Base-by-base conservation (phyloP, 2,329 filamentous ascomycete genomes). In the Raffaelea albimanens region DNA sequence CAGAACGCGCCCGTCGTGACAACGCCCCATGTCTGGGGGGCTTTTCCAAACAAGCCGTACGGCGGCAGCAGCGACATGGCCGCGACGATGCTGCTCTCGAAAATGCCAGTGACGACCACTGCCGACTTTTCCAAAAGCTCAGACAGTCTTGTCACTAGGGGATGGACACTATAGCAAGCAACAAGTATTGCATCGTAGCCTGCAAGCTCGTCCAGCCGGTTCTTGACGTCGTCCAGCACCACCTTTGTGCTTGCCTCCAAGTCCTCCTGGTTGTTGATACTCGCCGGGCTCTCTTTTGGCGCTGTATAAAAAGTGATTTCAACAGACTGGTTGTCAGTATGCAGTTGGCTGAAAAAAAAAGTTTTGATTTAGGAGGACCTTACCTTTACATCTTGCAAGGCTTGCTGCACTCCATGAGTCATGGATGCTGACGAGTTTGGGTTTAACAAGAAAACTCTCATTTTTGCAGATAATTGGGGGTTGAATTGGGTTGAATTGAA, bases 151-250 rank as follows among this genome's bases (percentile, higher is more conserved):
- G 70, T 63, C 0, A 95, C 86, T 0, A 96, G 74, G 0, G 85
- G 81, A 59, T 96, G 89, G 1, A 85, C 80, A 50, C 86, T 93
- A 68, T 87, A 97, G 67, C 91, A 96, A 19, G 89, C 89, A 2
- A 96, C 76, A 1, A 96, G 73, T 52, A 94, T 82, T n/a, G 75
- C 88, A 59, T 93, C 82, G 62, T 87, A 80, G 23, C 65, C 56
- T 2, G 62, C 50, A 1, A 75, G 60, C 1, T 65, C 50, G 34
- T 38, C 33, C 38, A 18, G 5, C 51, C 47, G 2, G 69, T 60
- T 22, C 67, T 60, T 29, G 5, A 86, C 60, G 50, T 79, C 69
- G 1, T 70, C 66, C 16, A 83, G 67, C 44, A 87, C 85, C 48
- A 78, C 74, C 2, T 73, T 59, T 1, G 80, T 75, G 55, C 84